Base-by-base conservation (phyloP, 192 early-diverging fungal genomes). In the Linnemannia hyalina region DNA sequence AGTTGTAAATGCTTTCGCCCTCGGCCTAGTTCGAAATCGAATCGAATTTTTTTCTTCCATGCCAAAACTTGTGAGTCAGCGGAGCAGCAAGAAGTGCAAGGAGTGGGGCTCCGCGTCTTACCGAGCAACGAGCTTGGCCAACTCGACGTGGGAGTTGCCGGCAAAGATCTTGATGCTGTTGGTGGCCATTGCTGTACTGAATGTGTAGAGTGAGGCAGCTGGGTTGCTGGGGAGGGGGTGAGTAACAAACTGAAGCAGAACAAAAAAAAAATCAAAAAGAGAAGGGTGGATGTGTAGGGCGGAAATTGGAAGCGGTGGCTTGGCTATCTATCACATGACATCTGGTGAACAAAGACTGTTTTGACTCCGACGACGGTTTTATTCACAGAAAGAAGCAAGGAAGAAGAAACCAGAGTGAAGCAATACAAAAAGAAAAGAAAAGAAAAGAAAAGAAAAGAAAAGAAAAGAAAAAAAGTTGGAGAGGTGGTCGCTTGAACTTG, bases 91-190 rank as follows among this genome's bases (percentile, higher is more conserved):
- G 29, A 57, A 16, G 63, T n/a, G 36, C 35, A 70, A 40, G 22
- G 26, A 46, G 42, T 22, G 35, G 7, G 18, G 9, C 26, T 52
- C 49, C 44, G 41, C 47, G 52, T 80, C 91, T 89, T 93, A 97
- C 97, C 94, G 96, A 82, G 97, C 98, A 75, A 99, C 97, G 40
- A 96, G 92, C 85, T 92, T 91, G 69, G 98, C 96, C 82, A 99
- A 95, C 70, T 96, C 97, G 73, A 96, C 93, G 90, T 99, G 98
- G 32, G 97, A 97, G 90, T 98, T 99, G 71, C 98, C 98, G 15
- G 98, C 92, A 80, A 99, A 97, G 88, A 99, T 97, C 88, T 97
- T 97, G 89, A 99, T 99, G 57, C 95, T 95, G 91, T 98, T 99
- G 87, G 95, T 92, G 72, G 95, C 89, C 95, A 96, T 95, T 79